Base-by-base conservation (phyloP, 768 basidiomycete species). In the Pleurotus salmoneostramineus region DNA sequence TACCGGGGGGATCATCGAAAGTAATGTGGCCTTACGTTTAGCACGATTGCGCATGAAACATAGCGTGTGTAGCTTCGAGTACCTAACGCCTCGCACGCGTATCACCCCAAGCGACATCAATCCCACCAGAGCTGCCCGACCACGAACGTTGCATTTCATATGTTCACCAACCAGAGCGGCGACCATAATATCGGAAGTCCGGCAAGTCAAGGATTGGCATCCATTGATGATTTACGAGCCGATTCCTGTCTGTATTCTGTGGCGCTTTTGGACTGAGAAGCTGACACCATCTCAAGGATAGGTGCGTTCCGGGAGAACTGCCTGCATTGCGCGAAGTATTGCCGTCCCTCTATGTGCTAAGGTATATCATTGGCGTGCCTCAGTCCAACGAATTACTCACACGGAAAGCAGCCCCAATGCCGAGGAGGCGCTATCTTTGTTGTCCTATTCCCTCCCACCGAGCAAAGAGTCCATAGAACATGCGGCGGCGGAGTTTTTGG, bases 171-270 rank as follows among this genome's bases (percentile, higher is more conserved):
- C 74, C 1, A 81, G 94, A 44, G 91, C 91, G 3, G 68, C 74
- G 11, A 73, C 74, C 4, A 88, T 95, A 58, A 74, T 91, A 60
- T 77, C 80, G 36, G 87, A 95, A 68, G 77, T 89, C 10, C 66
- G 74, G 3, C 66, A 75, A 50, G 69, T 82, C 8, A 66, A 74
- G 3, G 77, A 66, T 7, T 93, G 93, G 91, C 64, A 72, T 6
- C 89, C 93, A 4, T 73, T 74, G 46, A 78, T 83, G 1, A 83
- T 95, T 44, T 96, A 87, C 63, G 93, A 95, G 71, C 94, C 94
- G 1, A 89, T 94, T 61, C 93, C 92, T 58, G 92, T 93, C 3
- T 31, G 50, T 11, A 17, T 51, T 46, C 32, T 51, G 14, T 47
- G 61, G 7, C 60, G 36, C 55, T 36, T 40, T 32, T 52, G 36